Base-by-base conservation (phyloP, 805 yeast species). In the Wickerhamiella kurtzmanii region DNA sequence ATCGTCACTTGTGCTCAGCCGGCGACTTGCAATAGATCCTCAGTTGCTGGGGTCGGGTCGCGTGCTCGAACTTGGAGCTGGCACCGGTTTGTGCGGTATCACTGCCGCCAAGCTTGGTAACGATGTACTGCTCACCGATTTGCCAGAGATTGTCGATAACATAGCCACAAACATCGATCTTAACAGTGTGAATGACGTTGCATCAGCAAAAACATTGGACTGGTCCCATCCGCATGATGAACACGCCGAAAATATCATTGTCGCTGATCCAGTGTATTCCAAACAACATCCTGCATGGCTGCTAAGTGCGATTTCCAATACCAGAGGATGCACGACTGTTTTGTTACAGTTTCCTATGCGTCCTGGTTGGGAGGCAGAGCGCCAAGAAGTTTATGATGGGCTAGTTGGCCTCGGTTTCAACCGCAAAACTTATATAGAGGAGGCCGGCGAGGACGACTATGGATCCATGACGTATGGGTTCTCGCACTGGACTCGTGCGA, bases 41-140 rank as follows among this genome's bases (percentile, higher is more conserved):
- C 3, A 56, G 47, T 20, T 55, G 44, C 28, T 38, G 22, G n/a
- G 5, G 21, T 11, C 32, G 11, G 41, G 41, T 9, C 5, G 64
- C 3, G 53, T 54, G 15, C 55, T 59, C 43, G 98, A 89, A 57
- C 65, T 92, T n/a, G 98, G 98, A 0, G 72, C 97, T 0, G 98
- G 98, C 0, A 92, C 98, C 0, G 98, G 98, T 0, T 68, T 89
- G 15, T 81, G 80, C 2, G 96, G 97, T 0, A 81, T 92, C 35
- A 70, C 79, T 0, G 70, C 83, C 47, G 75, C 74, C 0, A 48
- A 69, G 6, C 56, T 80, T 4, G 55, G 49, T 9, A 63, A 60
- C 50, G 54, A 63, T 0, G 65, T 79, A 1, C 56, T 64, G 11
- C 60, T 86, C 20, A 88, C 97, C 0, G 98, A 89, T 60, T 65